Percentiles rank a stretch among this genome's conserved stretches.
These are phyloP conservation scores for Aureobasidium sp. DNA, from an alignment of 2,329 filamentous ascomycete genomes.

Conservation along the genomic window DNA sequence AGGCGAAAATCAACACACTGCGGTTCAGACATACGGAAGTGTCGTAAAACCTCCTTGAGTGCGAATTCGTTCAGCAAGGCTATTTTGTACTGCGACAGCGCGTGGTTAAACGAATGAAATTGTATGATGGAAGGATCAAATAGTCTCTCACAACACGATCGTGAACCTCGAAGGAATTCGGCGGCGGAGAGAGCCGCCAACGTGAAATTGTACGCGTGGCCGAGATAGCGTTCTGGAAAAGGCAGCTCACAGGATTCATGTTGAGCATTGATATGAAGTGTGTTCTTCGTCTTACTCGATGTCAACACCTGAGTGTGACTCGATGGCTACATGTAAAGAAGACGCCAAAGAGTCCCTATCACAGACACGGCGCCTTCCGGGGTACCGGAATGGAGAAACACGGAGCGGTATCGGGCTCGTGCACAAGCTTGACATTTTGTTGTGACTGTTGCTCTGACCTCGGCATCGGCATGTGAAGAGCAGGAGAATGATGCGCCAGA, in stretches of 20 bases:
- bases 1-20: no score
- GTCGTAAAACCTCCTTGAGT: background rate
- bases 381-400: background rate
- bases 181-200: no score
- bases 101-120: background rate
- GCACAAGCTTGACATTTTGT: conserved; percentile 8
- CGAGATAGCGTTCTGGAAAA: background rate
- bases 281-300: background rate
- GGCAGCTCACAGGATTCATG: background rate
- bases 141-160: no score
- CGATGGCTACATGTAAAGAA: conserved; percentile 9
- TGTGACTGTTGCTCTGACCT: conserved; percentile 9
- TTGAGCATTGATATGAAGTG: background rate
- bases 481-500: background rate
- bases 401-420: conserved; percentile 1
- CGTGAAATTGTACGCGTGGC: background rate
- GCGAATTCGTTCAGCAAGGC: background rate
- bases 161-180: no score
- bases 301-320: conserved; percentile 2
- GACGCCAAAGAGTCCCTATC: background rate
- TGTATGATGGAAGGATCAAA: no score
- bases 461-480: conserved; percentile 13
- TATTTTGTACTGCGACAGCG: background rate
- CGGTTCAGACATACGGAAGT: background rate
- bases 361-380: conserved; percentile 8